Evolutionary conservation across 2,329 filamentous ascomycete genomes (phyloP).

Genomic region (Fusarium armeniacum): DNA sequence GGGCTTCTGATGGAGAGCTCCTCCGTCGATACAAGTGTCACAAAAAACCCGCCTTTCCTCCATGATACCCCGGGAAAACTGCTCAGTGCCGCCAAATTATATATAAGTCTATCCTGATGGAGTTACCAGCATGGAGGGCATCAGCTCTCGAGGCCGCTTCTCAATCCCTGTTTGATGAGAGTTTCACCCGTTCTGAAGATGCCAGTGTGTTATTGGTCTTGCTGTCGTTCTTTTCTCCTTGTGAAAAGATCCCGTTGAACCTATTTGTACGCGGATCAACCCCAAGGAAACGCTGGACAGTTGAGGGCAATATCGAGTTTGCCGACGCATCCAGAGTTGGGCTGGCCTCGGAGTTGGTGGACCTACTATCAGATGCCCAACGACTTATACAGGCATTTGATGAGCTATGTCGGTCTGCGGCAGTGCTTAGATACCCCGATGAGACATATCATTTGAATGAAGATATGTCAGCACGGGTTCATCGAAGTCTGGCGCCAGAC

Average conservation of each 20-base stretch:
- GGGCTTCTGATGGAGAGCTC: constrained; percentile 20
- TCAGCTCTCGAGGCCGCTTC: constrained; percentile 40
- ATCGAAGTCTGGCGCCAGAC: constrained; percentile 26
- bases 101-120: constrained; percentile 20
- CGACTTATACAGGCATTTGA: constrained; percentile 27
- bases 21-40: constrained; percentile 19
- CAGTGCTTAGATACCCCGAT: constrained; percentile 29
- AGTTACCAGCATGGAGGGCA: constrained; percentile 33
- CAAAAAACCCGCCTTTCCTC: constrained; percentile 19
- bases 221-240: constrained; percentile 42
- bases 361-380: constrained; percentile 27
- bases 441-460: constrained; percentile 40
- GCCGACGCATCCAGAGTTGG: constrained; percentile 53
- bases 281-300: constrained; percentile 46
- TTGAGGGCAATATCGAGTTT: constrained; percentile 38
- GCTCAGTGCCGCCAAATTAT: constrained; percentile 5
- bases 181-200: constrained; percentile 34
- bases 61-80: constrained; percentile 10
- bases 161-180: constrained; percentile 30
- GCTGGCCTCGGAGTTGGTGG: constrained; percentile 21
- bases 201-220: constrained; percentile 41
- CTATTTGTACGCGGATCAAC: constrained; percentile 42
- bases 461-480: constrained; percentile 33
- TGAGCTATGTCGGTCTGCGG: constrained; percentile 28
- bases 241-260: constrained; percentile 39